phyloP scores from a whole-genome alignment of 2,329 filamentous ascomycete genomes.

The Pseudogymnoascus sp. region DNA sequence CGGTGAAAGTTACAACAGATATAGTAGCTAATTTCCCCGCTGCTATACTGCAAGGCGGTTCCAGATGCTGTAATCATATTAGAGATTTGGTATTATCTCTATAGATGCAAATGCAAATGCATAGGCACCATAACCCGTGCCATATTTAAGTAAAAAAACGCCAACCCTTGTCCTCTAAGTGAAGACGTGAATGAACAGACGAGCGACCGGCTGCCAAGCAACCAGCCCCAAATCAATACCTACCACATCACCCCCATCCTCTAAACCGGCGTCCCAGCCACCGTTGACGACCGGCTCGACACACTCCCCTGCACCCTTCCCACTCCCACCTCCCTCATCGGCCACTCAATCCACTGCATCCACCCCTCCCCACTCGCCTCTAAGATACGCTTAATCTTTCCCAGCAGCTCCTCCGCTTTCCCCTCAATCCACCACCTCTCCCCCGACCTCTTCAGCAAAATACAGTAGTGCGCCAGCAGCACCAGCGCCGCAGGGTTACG shows the following conservation, averaged over 20 bases:
- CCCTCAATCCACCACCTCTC: conserved; percentile 36
- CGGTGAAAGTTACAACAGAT: background rate
- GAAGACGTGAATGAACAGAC: background rate
- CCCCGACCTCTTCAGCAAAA: conserved; percentile 30
- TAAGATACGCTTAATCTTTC: conserved; percentile 23
- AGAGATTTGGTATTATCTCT: background rate
- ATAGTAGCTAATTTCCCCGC: background rate
- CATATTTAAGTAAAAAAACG: background rate
- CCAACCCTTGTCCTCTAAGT: background rate
- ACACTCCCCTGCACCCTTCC: background rate
- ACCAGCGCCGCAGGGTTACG: conserved; percentile 30
- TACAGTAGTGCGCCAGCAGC: conserved; percentile 31
- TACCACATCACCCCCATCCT: background rate
- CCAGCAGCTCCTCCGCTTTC: conserved; percentile 32
- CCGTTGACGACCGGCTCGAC: background rate
- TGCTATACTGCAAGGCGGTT: background rate
- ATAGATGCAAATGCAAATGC: background rate
- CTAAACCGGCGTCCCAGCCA: background rate
- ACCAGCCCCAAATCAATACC: background rate
- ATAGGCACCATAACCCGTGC: conserved; percentile 1
- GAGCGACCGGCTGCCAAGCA: background rate
- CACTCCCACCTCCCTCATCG: conserved; percentile 13
- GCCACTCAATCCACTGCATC: conserved; percentile 17
- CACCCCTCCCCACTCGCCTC: conserved; percentile 12
- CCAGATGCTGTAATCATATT: background rate